phyloP scores from a whole-genome alignment of 148 eudicot species.

The Simmondsia chinensis region DNA sequence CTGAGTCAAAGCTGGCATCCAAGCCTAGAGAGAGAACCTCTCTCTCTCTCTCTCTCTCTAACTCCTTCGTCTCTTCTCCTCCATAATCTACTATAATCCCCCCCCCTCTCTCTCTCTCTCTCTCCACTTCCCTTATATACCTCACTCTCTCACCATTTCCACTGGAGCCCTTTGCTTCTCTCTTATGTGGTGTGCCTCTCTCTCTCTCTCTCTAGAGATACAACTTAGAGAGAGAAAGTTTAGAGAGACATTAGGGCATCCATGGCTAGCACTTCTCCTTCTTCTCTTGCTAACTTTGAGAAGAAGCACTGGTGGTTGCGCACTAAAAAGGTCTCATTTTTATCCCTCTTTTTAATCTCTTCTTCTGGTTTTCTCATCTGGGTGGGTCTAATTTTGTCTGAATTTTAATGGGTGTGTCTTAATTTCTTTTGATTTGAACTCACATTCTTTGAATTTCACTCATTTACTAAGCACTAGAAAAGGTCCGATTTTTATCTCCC shows the following conservation, averaged over 20 bases:
- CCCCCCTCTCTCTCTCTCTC: not conserved
- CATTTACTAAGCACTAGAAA: no score
- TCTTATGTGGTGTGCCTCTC: not conserved
- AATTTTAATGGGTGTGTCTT: no score
- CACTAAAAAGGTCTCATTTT: conserved; percentile 65
- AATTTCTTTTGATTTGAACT: no score
- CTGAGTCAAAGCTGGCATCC: conserved; percentile 37
- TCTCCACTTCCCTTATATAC: conserved; percentile 7
- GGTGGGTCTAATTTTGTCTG: no score
- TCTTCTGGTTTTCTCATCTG: not conserved
- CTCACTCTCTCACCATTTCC: not conserved
- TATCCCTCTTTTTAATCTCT: not conserved
- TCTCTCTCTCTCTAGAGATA: conserved; percentile 11
- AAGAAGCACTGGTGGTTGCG: conserved; percentile 94
- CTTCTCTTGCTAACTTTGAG: conserved; percentile 35
- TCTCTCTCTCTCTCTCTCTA: not conserved
- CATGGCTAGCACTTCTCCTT: conserved; percentile 34
- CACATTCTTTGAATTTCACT: not conserved
- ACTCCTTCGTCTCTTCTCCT: conserved; percentile 1
- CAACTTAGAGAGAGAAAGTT: not conserved
- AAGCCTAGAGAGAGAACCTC: not conserved
- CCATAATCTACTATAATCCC: conserved; percentile 1
- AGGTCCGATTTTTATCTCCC: not conserved
- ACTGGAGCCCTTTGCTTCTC: no score
- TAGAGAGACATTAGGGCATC: conserved; percentile 9